Base-by-base conservation (phyloP, 2,329 filamentous ascomycete species). In the Colletotrichum coccodes region DNA sequence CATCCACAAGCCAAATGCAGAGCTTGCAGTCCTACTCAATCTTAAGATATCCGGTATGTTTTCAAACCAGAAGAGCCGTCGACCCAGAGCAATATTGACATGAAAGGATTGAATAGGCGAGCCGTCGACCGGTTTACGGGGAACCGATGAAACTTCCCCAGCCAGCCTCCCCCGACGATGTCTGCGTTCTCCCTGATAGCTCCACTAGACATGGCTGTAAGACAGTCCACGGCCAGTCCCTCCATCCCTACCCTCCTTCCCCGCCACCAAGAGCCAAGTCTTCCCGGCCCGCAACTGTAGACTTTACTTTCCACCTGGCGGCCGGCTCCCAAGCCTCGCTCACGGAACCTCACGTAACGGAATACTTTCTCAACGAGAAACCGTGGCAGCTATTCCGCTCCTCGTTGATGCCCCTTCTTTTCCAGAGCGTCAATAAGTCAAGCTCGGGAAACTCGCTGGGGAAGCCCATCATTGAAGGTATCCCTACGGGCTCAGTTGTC, bases 21-120 rank as follows among this genome's bases (percentile, higher is more conserved):
- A 75, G 73, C 46, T 58, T 75, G 1, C 73, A 75, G 8, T 70
- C 70, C 12, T 74, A 72, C 47, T 60, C 71, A 2, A 66, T 75
- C 21, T 64, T 74, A 16, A 42, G 66, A 38, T 69, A 66, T 8
- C 61, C 66, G 6, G 66, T 69, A 69, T 21, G 66, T 1, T 4
- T 11, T 6, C 28, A 18, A 1, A 11, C 26, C 6, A n/a, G 47
- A 3, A 14, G 7, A 32, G 18, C 3, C 16, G 7, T 3, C 6
- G 6, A 32, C 5, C 14, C 28, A 23, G 6, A n/a, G 14, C 49
- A 6, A 21, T 21, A 26, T 44, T 8, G 6, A 34, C 12, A 36
- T 8, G 26, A 16, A 5, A 3, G 14, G 47, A n/a, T 7, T 16
- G 6, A 34, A 14, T 2, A 68, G 64, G 60, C 60, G 6, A 64